Evolutionary conservation across 2,329 filamentous ascomycete genomes (phyloP).

Genomic region (Alternaria ethzedia): DNA sequence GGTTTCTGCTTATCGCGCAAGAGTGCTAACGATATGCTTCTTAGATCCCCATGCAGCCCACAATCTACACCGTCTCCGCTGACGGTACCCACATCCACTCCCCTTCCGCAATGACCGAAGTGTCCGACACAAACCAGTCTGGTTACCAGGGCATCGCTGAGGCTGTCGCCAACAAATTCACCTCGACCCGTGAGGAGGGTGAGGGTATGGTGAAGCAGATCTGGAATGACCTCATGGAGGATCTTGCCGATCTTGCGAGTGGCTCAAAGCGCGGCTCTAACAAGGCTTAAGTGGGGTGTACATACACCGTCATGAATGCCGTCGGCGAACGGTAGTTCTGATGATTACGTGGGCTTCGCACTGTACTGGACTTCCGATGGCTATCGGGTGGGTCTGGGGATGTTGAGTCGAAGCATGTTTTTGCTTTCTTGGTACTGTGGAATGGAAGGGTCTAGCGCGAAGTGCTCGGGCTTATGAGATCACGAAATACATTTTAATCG

Average conservation of each 20-base stretch:
- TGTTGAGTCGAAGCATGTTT: background rate
- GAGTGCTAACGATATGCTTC: background rate
- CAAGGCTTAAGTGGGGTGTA: constrained; percentile 23
- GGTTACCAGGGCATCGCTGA: constrained; percentile 65
- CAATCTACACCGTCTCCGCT: constrained; percentile 62
- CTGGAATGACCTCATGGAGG: constrained; percentile 58
- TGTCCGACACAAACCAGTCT: constrained; percentile 62
- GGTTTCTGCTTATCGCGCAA: background rate
- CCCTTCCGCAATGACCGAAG: constrained; percentile 63
- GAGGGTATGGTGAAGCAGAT: constrained; percentile 53
- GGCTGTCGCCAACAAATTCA: constrained; percentile 47
- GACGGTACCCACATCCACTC: constrained; percentile 56
- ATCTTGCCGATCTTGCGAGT: constrained; percentile 45
- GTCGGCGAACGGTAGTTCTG: background rate
- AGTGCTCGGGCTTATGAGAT: constrained; percentile 47
- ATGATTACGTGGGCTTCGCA: background rate
- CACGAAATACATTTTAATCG: constrained; percentile 30
- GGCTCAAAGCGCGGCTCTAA: constrained; percentile 42
- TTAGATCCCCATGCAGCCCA: constrained; percentile 59
- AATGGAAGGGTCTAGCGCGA: constrained; percentile 33
- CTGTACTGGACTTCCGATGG: constrained; percentile 1
- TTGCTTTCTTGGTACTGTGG: constrained; percentile 6
- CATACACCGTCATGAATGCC: background rate
- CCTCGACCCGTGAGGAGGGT: constrained; percentile 50
- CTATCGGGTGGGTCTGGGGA: background rate